Evolutionary conservation across 352 stramenopile genomes (phyloP).

Genomic region (Globisporangium ultimum): DNA sequence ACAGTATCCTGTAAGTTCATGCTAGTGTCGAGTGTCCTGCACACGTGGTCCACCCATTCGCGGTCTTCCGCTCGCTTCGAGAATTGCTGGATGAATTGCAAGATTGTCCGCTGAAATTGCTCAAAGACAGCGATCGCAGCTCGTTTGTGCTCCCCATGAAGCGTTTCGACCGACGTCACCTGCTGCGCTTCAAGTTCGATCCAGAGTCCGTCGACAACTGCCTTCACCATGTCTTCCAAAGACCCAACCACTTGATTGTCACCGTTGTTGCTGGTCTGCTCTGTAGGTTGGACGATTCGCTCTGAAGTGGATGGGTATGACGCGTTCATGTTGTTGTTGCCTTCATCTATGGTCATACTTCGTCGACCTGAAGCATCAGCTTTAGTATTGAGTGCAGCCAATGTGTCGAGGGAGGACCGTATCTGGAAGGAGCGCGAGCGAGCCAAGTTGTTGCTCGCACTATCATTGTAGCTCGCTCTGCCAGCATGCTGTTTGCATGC

Average conservation of each 20-base stretch:
- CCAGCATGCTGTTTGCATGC: conserved; percentile 22
- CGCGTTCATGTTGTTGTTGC: background rate
- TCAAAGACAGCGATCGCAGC: conserved; percentile 17
- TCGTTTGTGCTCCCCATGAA: conserved; percentile 14
- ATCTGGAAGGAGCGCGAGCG: background rate
- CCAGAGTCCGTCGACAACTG: conserved; percentile 23
- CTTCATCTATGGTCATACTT: background rate
- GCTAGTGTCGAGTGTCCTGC: conserved; percentile 4
- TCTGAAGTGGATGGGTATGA: background rate
- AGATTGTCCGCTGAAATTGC: conserved; percentile 25
- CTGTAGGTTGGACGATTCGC: too few relatives aligned
- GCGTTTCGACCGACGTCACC: conserved; percentile 19
- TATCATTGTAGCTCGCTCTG: background rate
- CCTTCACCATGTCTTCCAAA: conserved; percentile 18
- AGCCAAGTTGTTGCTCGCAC: background rate
- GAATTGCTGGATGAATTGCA: conserved; percentile 22
- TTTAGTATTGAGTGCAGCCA: too few relatives aligned
- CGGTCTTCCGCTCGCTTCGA: conserved; percentile 28
- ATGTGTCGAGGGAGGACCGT: background rate
- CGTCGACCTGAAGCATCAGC: background rate
- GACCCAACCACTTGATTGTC: conserved; percentile 11
- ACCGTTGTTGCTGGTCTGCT: background rate
- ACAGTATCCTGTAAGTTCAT: background rate
- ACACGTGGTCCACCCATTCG: conserved; percentile 22
- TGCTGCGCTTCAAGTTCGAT: conserved; percentile 24